These are phyloP conservation scores for Tagetes erecta DNA, from an alignment of 129 eudicot genomes.

Conservation along the genomic window DNA sequence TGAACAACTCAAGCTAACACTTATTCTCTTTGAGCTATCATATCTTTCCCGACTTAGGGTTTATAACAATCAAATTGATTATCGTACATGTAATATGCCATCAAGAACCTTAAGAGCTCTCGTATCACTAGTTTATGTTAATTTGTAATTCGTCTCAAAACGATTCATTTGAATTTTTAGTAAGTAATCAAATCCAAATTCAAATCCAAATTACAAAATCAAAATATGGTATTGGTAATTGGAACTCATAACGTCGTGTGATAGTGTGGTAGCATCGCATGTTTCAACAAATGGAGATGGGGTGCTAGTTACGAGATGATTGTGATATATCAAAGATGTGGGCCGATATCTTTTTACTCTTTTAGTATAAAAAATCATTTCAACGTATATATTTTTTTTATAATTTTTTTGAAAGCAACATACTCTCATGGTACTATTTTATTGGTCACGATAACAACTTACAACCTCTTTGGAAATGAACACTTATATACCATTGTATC, in stretches of 20 bases:
- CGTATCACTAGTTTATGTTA: background rate
- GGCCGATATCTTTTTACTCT: background rate
- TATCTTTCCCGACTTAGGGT: too few relatives aligned
- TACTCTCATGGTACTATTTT: too few relatives aligned
- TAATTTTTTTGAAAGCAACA: background rate
- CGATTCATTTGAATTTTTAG: background rate
- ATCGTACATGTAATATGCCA: background rate
- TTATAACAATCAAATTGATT: too few relatives aligned
- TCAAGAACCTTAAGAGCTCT: background rate
- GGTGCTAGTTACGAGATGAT: background rate
- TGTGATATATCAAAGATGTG: background rate
- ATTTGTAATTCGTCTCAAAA: background rate
- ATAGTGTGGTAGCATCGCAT: too few relatives aligned
- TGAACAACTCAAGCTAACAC: too few relatives aligned
- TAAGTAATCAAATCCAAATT: background rate
- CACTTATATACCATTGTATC: too few relatives aligned
- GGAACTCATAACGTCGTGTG: background rate
- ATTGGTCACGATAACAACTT: too few relatives aligned
- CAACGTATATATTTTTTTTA: background rate
- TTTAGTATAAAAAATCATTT: background rate
- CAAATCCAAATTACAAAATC: too few relatives aligned
- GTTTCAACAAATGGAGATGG: background rate
- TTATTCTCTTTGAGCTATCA: too few relatives aligned
- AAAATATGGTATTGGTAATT: background rate
- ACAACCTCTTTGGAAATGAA: too few relatives aligned